Evolutionary conservation across 352 stramenopile species (phyloP).

Genomic region (Globisporangium radiosum): DNA sequence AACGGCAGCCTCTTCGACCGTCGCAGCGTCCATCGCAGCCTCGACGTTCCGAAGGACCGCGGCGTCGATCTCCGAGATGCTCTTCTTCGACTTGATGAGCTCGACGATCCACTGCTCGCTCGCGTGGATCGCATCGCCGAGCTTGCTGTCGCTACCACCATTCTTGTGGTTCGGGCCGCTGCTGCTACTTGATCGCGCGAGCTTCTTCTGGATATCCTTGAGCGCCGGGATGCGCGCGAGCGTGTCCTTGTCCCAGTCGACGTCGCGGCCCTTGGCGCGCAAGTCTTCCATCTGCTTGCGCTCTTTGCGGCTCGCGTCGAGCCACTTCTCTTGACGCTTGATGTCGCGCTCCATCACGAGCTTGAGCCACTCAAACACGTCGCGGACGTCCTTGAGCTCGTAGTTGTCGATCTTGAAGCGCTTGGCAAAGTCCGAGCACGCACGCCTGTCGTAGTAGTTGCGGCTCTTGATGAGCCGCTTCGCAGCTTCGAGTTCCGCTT

Average conservation of each 20-base stretch:
- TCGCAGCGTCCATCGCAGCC: conserved; percentile 37
- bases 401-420: conserved; percentile 72
- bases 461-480: conserved; percentile 80
- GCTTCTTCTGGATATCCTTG: conserved; percentile 82
- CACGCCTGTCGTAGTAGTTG: conserved; percentile 87
- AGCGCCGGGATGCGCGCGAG: conserved; percentile 77
- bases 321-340: conserved; percentile 82
- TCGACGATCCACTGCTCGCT: conserved; percentile 86
- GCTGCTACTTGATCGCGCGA: conserved; percentile 41
- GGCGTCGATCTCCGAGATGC: conserved; percentile 75
- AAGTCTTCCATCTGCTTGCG: conserved; percentile 80
- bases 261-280: conserved; percentile 79
- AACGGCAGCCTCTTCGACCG: conserved; percentile 64
- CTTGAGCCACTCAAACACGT: conserved; percentile 83
- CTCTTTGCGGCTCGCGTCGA: conserved; percentile 78
- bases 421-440: conserved; percentile 72
- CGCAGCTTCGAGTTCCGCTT: conserved; percentile 67
- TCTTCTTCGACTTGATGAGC: conserved; percentile 82
- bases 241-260: conserved; percentile 85
- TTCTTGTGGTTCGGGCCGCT: conserved; percentile 23
- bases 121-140: conserved; percentile 64
- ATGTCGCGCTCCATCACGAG: conserved; percentile 71
- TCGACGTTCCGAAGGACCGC: conserved; percentile 60
- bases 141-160: conserved; percentile 33
- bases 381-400: conserved; percentile 79